phyloP scores from a whole-genome alignment of 1,284 basidiomycete genomes.

The Trametes hirsuta region DNA sequence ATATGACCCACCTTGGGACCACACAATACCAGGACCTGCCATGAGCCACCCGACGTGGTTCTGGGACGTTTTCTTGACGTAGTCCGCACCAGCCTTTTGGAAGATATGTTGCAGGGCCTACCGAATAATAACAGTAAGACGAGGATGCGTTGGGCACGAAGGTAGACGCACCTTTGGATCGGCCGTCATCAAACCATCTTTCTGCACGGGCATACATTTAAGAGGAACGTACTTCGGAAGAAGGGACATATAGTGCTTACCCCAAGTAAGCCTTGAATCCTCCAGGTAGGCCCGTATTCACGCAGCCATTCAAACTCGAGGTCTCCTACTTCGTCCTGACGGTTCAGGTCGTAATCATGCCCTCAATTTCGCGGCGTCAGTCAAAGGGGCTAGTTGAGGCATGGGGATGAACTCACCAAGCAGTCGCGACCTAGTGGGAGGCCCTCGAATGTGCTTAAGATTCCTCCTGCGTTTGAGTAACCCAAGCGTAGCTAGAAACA shows the following conservation, averaged over 20 bases:
- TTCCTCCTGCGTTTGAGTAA: neutral
- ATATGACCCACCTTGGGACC: conserved; percentile 19
- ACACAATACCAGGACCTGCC: conserved; percentile 25
- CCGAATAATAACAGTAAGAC: neutral
- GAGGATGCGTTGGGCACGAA: neutral
- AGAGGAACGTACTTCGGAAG: neutral
- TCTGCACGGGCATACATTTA: neutral
- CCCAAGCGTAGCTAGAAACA: neutral
- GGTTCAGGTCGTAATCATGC: conserved; percentile 19
- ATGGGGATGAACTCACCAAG: neutral
- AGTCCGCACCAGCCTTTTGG: conserved; percentile 31
- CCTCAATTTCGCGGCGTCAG: conserved; percentile 6
- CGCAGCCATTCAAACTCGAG: conserved; percentile 27
- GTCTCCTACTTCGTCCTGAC: conserved; percentile 25
- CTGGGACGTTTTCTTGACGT: conserved; percentile 24
- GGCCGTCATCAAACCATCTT: conserved; percentile 15
- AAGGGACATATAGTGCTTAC: conserved; percentile 6
- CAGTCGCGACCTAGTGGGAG: neutral
- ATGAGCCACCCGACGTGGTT: conserved; percentile 14
- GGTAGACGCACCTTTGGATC: conserved; percentile 14
- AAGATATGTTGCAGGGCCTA: conserved; percentile 33
- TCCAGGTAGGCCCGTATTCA: conserved; percentile 30
- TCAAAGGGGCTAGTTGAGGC: neutral
- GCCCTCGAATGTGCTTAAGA: conserved; percentile 1
- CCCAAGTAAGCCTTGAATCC: conserved; percentile 18